A percentile compares a stretch with the other conserved stretches of the same genome.
Evolutionary conservation across 2,329 filamentous ascomycete species (phyloP).

Genomic region (Nemania abortiva): DNA sequence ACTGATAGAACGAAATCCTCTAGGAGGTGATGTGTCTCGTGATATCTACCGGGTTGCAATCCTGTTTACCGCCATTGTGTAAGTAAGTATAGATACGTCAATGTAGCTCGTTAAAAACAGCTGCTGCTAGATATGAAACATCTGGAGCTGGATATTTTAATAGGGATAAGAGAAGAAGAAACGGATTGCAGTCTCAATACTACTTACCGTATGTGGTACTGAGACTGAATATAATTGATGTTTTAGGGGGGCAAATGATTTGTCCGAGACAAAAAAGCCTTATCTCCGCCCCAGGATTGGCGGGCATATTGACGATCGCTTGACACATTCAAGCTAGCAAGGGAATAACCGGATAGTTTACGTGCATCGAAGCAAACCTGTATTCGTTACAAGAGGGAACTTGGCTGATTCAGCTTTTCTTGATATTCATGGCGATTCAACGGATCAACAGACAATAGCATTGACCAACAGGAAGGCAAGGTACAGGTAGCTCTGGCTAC

Average conservation of each 20-base stretch:
- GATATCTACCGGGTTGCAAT: neutral
- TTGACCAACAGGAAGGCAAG: constrained; percentile 18
- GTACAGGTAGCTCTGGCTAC: neutral
- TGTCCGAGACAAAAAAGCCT: neutral
- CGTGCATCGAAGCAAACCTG: neutral
- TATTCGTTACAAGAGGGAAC: neutral
- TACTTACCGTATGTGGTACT: neutral
- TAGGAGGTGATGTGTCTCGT: neutral
- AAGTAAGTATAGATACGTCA: neutral
- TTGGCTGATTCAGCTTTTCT: constrained; percentile 12
- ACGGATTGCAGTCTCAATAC: neutral
- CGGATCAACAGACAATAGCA: constrained; percentile 5
- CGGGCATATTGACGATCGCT: neutral
- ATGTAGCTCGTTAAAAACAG: neutral
- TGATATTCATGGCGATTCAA: neutral
- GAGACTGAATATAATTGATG: neutral
- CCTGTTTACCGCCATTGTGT: neutral
- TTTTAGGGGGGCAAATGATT: neutral
- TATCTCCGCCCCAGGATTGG: neutral
- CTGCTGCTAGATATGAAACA: neutral
- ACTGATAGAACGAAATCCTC: neutral
- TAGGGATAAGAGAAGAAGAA: neutral
- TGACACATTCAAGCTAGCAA: neutral
- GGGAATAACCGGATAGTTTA: neutral
- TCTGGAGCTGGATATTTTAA: neutral